A percentile compares a stretch with the other conserved stretches of the same genome.
Evolutionary conservation across 306 rosid genomes (phyloP).

Genomic region (Adenanthera pavonina): DNA sequence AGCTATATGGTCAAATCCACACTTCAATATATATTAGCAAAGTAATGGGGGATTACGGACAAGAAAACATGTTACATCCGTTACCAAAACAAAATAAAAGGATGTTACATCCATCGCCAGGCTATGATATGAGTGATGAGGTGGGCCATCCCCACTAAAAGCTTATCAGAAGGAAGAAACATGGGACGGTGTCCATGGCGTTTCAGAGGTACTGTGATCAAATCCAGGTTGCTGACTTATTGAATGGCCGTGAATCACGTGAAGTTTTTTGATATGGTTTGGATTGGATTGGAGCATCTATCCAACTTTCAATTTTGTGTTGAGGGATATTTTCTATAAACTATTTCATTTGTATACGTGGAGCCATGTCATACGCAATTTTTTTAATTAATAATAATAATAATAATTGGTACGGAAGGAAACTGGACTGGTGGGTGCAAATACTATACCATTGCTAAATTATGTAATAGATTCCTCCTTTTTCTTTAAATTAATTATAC

Average conservation of each 20-base stretch:
- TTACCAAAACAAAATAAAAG: no score
- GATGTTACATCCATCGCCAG: no score
- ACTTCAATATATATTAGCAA: not conserved
- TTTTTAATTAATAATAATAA: not conserved
- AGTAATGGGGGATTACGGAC: no score
- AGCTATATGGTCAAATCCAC: not conserved
- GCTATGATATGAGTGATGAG: not conserved
- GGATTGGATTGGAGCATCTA: not conserved
- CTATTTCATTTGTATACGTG: not conserved
- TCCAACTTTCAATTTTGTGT: not conserved
- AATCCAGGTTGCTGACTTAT: conserved; percentile 26
- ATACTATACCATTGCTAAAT: not conserved
- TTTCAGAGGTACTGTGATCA: conserved; percentile 9
- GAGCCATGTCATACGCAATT: not conserved
- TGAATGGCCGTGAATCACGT: conserved; percentile 28
- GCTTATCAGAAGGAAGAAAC: not conserved
- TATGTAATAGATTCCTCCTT: no score
- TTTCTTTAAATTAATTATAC: not conserved
- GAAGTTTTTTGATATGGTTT: not conserved
- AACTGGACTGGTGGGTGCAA: not conserved
- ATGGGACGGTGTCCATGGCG: conserved; percentile 29
- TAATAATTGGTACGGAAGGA: not conserved
- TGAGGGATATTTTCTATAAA: not conserved
- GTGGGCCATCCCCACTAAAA: conserved; percentile 12
- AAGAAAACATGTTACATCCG: not conserved